phyloP scores from a whole-genome alignment of 768 basidiomycete genomes.

The Coprinopsis sp. region DNA sequence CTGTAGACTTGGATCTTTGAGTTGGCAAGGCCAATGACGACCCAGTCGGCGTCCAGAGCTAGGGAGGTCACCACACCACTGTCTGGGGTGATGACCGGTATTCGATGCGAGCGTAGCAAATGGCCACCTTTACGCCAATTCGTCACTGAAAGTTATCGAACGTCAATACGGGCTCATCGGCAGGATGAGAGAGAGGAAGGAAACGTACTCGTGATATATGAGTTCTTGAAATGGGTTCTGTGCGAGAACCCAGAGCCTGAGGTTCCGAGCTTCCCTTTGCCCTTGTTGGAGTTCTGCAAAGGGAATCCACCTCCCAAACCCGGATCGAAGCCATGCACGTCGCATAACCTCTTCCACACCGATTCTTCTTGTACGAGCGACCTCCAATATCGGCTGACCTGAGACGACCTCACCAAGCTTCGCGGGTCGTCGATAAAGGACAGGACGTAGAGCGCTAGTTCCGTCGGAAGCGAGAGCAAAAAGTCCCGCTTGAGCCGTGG shows the following conservation, averaged over 20 bases:
- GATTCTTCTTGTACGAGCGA: slow-evolving; percentile 66
- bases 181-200: slow-evolving; percentile 7
- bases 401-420: slow-evolving; percentile 62
- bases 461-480: slow-evolving; percentile 36
- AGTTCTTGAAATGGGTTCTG: slow-evolving; percentile 64
- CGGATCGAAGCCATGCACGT: slow-evolving; percentile 45
- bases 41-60: slow-evolving; percentile 76
- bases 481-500: slow-evolving; percentile 65
- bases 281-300: slow-evolving; percentile 1
- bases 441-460: slow-evolving; percentile 73
- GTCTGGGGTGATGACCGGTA: slow-evolving; percentile 37
- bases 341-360: slow-evolving; percentile 78
- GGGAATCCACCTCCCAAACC: slow-evolving; percentile 18
- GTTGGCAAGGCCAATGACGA: slow-evolving; percentile 87
- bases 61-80: slow-evolving; percentile 81
- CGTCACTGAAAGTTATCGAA: slow-evolving; percentile 42
- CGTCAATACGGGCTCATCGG: neutral
- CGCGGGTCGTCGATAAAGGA: slow-evolving; percentile 70
- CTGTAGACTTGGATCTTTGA: slow-evolving; percentile 83
- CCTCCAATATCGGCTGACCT: slow-evolving; percentile 72
- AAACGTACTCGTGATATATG: slow-evolving; percentile 64
- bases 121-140: slow-evolving; percentile 79
- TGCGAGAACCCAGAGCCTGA: slow-evolving; percentile 44
- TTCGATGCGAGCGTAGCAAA: slow-evolving; percentile 61
- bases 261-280: slow-evolving; percentile 3